Base-by-base conservation (phyloP, 176 grass and related monocot species). In the Guadua angustifolia region DNA sequence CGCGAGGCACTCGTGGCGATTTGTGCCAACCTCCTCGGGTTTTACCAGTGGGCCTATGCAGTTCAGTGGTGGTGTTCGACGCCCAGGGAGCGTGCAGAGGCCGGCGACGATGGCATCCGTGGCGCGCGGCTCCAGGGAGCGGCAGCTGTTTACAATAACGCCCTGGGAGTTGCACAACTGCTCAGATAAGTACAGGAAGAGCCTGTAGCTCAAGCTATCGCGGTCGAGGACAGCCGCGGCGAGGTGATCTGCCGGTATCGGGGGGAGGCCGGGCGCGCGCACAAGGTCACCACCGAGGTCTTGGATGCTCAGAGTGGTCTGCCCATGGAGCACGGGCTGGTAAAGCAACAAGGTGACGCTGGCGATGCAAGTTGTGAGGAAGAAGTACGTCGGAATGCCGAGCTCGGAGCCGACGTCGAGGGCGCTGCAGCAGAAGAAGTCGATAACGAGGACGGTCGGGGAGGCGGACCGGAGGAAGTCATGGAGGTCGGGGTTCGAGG, bases 101-200 rank as follows among this genome's bases (percentile, higher is more conserved):
- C 88, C 82, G 22, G 25, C 22, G 3, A 7, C 55, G n/a, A 88
- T 29, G 18, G 82, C 72, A 45, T 75, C 62, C 0, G 73, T n/a
- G 24, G 82, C 81, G 22, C 81, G 65, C 1, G 87, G 81, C 58
- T 94, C 92, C n/a, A 94, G 73, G 9, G 79, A 64, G 47, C 47
- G 69, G 80, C 89, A 92, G 57, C 84, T 92, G 84, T 94, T 94
- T 0, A 92, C 45, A 5, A 94, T 42, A 13, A 88, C 56, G 29
- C 92, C 92, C 15, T 90, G 42, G 3, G 77, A 81, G 1, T 55
- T 38, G 44, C 73, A 71, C 6, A 90, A 0, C 42, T 42, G 82
- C 2, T 73, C 58, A 21, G 52, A n/a, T 11, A 69, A 8, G 45
- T 24, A 53, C 21, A 92, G 3, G 70, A 90, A 83, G 6, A 13